phyloP scores from a whole-genome alignment of 2,329 filamentous ascomycete genomes.

The Diaporthe aspalathi region DNA sequence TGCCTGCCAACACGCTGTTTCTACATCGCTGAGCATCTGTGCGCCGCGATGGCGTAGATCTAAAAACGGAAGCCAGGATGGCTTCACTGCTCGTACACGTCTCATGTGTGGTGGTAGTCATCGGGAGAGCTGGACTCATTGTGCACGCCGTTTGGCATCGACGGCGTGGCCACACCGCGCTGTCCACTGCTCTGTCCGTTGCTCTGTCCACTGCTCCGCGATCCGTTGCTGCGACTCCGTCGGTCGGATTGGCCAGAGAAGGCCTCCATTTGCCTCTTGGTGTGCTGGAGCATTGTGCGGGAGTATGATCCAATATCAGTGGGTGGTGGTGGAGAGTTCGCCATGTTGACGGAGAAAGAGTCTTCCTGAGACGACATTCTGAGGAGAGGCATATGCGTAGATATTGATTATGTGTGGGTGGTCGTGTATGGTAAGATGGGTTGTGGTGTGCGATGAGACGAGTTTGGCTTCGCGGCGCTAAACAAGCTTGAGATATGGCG shows the following conservation, averaged over 20 bases:
- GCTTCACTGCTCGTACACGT: conserved; percentile 26
- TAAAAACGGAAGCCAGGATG: neutral
- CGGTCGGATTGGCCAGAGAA: conserved; percentile 59
- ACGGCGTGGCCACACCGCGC: conserved; percentile 36
- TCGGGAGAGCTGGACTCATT: conserved; percentile 28
- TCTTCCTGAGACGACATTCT: conserved; percentile 43
- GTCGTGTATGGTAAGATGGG: neutral
- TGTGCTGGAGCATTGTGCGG: conserved; percentile 72
- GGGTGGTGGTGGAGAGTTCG: conserved; percentile 44
- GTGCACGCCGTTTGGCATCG: conserved; percentile 45
- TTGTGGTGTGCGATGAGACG: neutral
- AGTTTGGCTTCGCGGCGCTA: neutral
- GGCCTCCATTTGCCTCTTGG: conserved; percentile 73
- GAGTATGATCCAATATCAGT: conserved; percentile 58
- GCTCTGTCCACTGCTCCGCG: conserved; percentile 29
- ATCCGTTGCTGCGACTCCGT: conserved; percentile 40
- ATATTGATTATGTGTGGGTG: neutral
- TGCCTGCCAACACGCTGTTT: neutral
- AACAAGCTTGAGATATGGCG: neutral
- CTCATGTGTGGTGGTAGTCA: conserved; percentile 42
- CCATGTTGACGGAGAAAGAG: conserved; percentile 41
- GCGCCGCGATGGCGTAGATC: neutral
- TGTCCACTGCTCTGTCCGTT: conserved; percentile 24
- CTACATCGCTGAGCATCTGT: neutral
- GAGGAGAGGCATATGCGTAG: conserved; percentile 36